Evolutionary conservation across 2,329 filamentous ascomycete species (phyloP), one percentile per base, ranked within the genome.

Genomic region (Talaromyces atroroseus): DNA sequence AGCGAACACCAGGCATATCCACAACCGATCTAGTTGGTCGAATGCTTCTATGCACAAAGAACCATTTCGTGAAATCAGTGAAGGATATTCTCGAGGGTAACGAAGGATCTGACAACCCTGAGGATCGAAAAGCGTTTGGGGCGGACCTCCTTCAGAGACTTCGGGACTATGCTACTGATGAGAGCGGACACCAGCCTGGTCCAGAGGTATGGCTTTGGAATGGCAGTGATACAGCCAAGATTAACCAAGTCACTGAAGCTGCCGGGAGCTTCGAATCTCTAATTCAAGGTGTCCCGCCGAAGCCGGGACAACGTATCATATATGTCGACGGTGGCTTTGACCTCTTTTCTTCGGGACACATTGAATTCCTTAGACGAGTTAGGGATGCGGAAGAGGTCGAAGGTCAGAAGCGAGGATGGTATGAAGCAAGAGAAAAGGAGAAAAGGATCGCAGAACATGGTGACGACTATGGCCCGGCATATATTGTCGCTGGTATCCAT

Each of bases 281-380:
- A 16, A 85, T 95, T 1, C 74, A 81, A 26, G 94, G 91, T 2
- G 81, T 81, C n/a, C 80, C 80, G 0, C 87, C 89, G 0, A 82
- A 80, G 65, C 84, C 84, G 0, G 92, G 89, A 0, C 94, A 97
- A 74, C 81, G 88, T 10, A 81, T 99, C 32, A 85, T 96, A 46
- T 99, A 99, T 69, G 92, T 97, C 7, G 94, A 99, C 64, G 94
- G 94, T 49, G 94, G 92, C 1, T 99, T 95, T 71, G 94, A 99
- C 69, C 81, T 99, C 21, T 99, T 99, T 74, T 96, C 90, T 0
- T 95, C 90, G 49, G 94, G 94, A 0, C 94, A 99, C 70, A 97
- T 99, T 64, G 92, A 95, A 70, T 99, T 99, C 64, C 80, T 99
- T 54, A 84, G 87, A 48, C 81, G 83, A 42, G 92, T 99, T 2